Base-by-base conservation (phyloP, 2,329 filamentous ascomycete genomes). In the Sclerotinia subarctica region DNA sequence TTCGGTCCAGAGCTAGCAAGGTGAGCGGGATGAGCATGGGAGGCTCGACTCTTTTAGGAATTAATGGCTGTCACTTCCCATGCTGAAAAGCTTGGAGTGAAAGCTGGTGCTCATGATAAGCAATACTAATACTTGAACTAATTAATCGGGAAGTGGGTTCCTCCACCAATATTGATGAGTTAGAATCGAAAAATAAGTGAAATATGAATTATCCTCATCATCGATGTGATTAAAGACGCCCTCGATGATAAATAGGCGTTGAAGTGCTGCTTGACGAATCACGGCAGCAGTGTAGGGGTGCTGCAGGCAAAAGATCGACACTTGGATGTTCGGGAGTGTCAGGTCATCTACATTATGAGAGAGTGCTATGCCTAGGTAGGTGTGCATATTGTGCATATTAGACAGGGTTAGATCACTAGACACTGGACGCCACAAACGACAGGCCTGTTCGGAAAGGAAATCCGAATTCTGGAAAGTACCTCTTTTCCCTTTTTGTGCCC, bases 281-380 rank as follows among this genome's bases (percentile, higher is more conserved):
- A 71, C 70, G 59, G 58, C 67, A 64, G 68, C 54, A 70, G 32
- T 65, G 63, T 65, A 42, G 64, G 69, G 69, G 46, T 69, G 66
- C 64, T 66, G 53, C 64, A 66, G 46, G 42, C 66, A 32, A 67
- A 67, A 68, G 72, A 73, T 73, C 72, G 71, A 72, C 72, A 64
- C 70, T 57, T 72, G 72, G 72, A 68, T 72, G 63, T 46, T 70
- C 72, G 72, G 72, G 70, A 71, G 70, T 72, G 69, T 72, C 71
- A 72, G 69, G 69, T 71, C 64, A 73, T 72, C 64, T 52, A 42
- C 35, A 64, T 62, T 32, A 62, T 62, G 58, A 47, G 58, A 46
- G 26, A 60, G 58, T 60, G 44, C 57, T 60, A 60, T 60, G 57
- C 42, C 57, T 47, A 60, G 57, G 29, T 24, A 62, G 44, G 58